Conservation (phyloP, 1,284 basidiomycete species). For the Austropuccinia psidii region DNA sequence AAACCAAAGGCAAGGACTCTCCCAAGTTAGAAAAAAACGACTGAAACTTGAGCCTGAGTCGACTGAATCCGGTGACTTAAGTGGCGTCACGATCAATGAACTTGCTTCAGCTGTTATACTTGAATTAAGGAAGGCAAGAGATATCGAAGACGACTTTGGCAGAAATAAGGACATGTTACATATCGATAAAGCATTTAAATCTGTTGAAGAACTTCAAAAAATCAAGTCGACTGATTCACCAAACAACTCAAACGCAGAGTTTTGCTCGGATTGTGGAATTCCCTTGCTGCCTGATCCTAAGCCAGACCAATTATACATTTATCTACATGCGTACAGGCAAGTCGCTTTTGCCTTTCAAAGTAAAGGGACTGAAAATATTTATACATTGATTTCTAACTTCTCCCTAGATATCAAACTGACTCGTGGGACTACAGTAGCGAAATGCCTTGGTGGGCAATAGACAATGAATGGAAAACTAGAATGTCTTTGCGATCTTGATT, state of each 20-base stretch:
- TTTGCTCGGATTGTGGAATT: slow-evolving; percentile 78
- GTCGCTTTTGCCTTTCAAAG: not conserved
- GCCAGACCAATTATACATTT: slow-evolving; percentile 83
- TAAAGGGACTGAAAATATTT: not conserved
- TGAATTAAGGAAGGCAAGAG: slow-evolving; percentile 33
- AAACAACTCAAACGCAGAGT: slow-evolving; percentile 46
- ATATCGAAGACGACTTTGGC: slow-evolving; percentile 34
- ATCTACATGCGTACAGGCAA: slow-evolving; percentile 78
- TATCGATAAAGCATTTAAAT: slow-evolving; percentile 32
- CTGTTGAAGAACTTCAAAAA: not conserved
- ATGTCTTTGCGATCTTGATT: not conserved
- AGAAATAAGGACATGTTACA: slow-evolving; percentile 25
- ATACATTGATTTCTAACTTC: not conserved
- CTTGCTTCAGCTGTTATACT: slow-evolving; percentile 13
- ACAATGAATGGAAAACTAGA: slow-evolving; percentile 19
- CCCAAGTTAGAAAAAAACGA: slow-evolving; percentile 10
- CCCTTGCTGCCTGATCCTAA: slow-evolving; percentile 82
- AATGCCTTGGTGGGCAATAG: slow-evolving; percentile 35
- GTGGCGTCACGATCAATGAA: slow-evolving; percentile 30
- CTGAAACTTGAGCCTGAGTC: slow-evolving; percentile 27
- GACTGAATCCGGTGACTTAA: slow-evolving; percentile 29
- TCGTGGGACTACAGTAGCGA: slow-evolving; percentile 31
- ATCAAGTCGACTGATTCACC: not conserved
- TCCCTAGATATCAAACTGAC: slow-evolving; percentile 31
- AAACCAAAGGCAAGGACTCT: slow-evolving; percentile 24